Evolutionary conservation across 2,329 filamentous ascomycete genomes (phyloP).

Genomic region (Colletotrichum ledebouriae): DNA sequence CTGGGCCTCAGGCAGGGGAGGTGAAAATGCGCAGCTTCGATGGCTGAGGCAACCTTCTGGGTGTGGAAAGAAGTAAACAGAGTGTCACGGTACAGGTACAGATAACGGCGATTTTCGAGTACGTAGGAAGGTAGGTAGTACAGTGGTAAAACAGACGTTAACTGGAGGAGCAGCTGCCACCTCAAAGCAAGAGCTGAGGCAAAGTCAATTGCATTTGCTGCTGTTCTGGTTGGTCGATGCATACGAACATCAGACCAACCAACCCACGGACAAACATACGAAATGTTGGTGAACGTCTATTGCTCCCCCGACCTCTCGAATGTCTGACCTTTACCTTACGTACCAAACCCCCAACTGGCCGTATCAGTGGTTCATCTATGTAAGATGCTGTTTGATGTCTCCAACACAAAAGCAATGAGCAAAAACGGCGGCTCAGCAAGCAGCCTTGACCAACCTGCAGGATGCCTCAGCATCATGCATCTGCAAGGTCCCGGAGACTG

Average conservation of each 20-base stretch:
- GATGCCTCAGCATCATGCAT: constrained; percentile 2
- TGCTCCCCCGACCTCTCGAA: not conserved
- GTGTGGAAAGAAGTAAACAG: constrained; percentile 6
- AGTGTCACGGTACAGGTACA: no score
- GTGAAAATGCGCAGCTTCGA: not conserved
- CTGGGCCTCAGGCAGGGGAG: constrained; percentile 1
- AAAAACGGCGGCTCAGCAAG: constrained; percentile 13
- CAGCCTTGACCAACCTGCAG: not conserved
- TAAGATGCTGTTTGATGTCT: constrained; percentile 1
- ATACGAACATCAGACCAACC: constrained; percentile 1
- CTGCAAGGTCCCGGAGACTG: constrained; percentile 17
- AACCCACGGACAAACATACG: constrained; percentile 3
- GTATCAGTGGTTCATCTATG: not conserved
- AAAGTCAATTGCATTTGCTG: constrained; percentile 4
- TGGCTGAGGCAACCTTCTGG: constrained; percentile 2
- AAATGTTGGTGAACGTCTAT: not conserved
- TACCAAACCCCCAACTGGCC: not conserved
- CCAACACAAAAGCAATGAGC: not conserved
- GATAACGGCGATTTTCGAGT: no score
- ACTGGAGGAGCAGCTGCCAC: constrained; percentile 10
- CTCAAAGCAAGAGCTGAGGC: constrained; percentile 1
- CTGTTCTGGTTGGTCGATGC: not conserved
- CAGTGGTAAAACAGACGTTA: not conserved
- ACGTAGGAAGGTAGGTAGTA: no score
- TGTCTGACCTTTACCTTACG: not conserved